These are phyloP conservation scores for Cyamopsis tetragonoloba DNA, from an alignment of 306 rosid genomes.

Conservation along the genomic window DNA sequence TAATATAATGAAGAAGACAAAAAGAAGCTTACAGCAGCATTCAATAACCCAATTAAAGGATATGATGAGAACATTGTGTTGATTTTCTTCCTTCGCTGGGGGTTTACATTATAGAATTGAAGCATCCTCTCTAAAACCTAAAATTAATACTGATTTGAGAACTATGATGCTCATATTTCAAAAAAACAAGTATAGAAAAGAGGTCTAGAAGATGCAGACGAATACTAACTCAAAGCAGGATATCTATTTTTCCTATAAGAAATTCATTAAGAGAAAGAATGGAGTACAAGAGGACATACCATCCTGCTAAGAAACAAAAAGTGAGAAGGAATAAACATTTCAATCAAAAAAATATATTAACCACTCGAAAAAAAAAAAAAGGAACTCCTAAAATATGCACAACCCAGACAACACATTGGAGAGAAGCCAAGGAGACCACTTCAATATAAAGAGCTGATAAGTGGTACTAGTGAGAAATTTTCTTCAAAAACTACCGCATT, in stretches of 20 bases:
- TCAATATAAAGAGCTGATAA: neutral
- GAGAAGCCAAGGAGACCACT: neutral
- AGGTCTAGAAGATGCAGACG: conserved; percentile 6
- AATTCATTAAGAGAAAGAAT: neutral
- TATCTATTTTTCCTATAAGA: neutral
- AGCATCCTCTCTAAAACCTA: conserved; percentile 80
- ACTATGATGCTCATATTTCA: neutral
- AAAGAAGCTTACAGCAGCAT: conserved; percentile 75
- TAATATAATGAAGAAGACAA: neutral
- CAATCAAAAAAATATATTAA: neutral
- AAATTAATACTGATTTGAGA: conserved; percentile 24
- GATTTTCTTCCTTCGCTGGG: conserved; percentile 23
- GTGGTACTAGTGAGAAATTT: neutral
- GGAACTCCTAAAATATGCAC: neutral
- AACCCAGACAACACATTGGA: neutral
- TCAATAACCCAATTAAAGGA: conserved; percentile 74
- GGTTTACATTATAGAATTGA: conserved; percentile 37
- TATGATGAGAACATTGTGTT: conserved; percentile 35
- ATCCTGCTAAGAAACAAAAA: neutral
- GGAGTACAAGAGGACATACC: neutral
- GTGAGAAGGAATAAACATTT: neutral
- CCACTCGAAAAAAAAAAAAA: neutral
- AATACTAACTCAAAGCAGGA: conserved; percentile 13
- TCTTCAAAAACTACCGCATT: neutral
- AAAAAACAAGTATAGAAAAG: conserved; percentile 11